These are phyloP conservation scores for Nectriaceae sp. DNA, from an alignment of 2,329 filamentous ascomycete genomes.

Conservation along the genomic window DNA sequence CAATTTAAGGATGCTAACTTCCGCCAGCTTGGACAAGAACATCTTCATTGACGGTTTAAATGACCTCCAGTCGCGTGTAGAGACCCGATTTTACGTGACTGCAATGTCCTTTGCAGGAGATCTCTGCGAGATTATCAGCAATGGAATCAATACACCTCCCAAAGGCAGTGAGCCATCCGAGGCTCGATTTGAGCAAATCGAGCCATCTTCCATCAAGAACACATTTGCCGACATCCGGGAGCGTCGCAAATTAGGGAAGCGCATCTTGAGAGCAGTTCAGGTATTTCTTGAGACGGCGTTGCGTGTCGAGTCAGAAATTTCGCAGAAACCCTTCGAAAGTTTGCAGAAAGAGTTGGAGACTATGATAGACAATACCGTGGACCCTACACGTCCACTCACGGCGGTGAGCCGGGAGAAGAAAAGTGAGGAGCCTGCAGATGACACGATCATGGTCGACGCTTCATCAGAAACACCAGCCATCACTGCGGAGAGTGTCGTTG, in stretches of 20 bases:
- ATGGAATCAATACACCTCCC: constrained; percentile 50
- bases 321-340: constrained; percentile 67
- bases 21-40: constrained; percentile 62
- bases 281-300: constrained; percentile 75
- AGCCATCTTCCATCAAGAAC: constrained; percentile 52
- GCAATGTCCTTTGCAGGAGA: constrained; percentile 59
- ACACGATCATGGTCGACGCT: constrained; percentile 56
- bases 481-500: constrained; percentile 42
- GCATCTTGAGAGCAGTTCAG: constrained; percentile 83
- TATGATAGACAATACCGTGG: constrained; percentile 69
- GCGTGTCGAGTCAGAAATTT: constrained; percentile 79
- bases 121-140: constrained; percentile 55
- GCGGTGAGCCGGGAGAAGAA: constrained; percentile 37
- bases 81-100: constrained; percentile 59
- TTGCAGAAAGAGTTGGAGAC: constrained; percentile 74
- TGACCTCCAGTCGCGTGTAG: constrained; percentile 53
- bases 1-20: constrained; percentile 35
- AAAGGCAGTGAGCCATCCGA: constrained; percentile 28
- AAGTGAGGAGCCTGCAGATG: constrained; percentile 41
- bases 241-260: constrained; percentile 81
- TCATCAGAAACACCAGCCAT: constrained; percentile 45
- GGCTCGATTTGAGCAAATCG: constrained; percentile 38
- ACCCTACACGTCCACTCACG: constrained; percentile 47
- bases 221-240: constrained; percentile 73
- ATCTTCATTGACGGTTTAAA: constrained; percentile 57